These are phyloP conservation scores for Alternaria atra DNA, from an alignment of 2,329 filamentous ascomycete species.

Conservation along the genomic window DNA sequence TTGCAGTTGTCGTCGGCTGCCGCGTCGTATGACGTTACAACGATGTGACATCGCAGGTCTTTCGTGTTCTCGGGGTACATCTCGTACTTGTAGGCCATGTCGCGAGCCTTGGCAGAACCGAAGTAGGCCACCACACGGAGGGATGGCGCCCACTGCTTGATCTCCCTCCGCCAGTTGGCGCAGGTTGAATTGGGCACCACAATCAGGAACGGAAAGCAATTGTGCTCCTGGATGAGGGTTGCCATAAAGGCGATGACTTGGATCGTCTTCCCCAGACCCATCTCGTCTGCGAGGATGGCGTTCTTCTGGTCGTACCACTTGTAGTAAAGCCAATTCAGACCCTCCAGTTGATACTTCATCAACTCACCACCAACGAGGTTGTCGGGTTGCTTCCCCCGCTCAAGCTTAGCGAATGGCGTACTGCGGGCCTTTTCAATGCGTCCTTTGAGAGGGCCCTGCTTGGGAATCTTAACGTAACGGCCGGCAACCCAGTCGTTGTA, in stretches of 20 bases:
- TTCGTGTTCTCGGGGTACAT: conserved; percentile 74
- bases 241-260: conserved; percentile 87
- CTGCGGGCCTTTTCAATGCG: conserved; percentile 74
- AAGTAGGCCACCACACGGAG: conserved; percentile 93
- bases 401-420: conserved; percentile 71
- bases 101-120: conserved; percentile 76
- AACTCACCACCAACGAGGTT: conserved; percentile 79
- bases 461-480: conserved; percentile 72
- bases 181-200: conserved; percentile 96
- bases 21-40: conserved; percentile 94
- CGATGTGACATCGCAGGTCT: conserved; percentile 85
- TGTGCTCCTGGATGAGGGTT: conserved; percentile 67
- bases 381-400: conserved; percentile 75
- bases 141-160: conserved; percentile 89
- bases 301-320: conserved; percentile 86
- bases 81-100: conserved; percentile 82
- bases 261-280: conserved; percentile 97
- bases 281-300: conserved; percentile 93
- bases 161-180: conserved; percentile 96
- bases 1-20: conserved; percentile 76
- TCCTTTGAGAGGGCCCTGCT: conserved; percentile 65
- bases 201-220: conserved; percentile 90
- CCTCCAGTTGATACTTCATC: conserved; percentile 93
- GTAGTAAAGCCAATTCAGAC: conserved; percentile 93
- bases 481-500: conserved; percentile 88